phyloP scores from a whole-genome alignment of 1,284 basidiomycete species.

The Fomitopsis betulina region DNA sequence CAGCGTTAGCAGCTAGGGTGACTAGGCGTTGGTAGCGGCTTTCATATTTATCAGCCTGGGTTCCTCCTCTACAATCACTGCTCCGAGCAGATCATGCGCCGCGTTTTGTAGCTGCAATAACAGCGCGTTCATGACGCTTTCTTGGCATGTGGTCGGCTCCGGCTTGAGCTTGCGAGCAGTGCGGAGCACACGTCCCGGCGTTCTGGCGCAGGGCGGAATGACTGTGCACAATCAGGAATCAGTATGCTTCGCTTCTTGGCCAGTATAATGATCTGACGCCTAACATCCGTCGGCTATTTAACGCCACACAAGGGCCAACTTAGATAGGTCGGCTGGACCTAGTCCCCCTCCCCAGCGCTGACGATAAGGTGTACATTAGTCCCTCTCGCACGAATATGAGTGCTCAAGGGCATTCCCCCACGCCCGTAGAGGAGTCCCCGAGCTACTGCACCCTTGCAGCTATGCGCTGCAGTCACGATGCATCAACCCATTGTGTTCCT shows the following conservation, averaged over 20 bases:
- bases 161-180: background rate
- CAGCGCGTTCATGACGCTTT: background rate
- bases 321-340: background rate
- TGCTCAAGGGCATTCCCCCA: too few species aligned
- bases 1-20: conserved; percentile 24
- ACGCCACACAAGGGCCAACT: background rate
- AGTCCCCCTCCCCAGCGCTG: background rate
- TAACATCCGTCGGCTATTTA: background rate
- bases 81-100: background rate
- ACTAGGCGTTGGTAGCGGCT: conserved; percentile 17
- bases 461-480: conserved; percentile 2
- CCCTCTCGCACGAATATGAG: background rate
- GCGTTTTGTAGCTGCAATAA: background rate
- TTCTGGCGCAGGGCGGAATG: background rate
- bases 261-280: background rate
- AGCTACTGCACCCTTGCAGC: too few species aligned
- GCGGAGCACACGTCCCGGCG: background rate
- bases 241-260: background rate
- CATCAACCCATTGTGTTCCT: background rate
- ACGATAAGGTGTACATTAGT: background rate
- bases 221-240: background rate
- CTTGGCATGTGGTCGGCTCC: background rate
- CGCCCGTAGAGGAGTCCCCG: too few species aligned
- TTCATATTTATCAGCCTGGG: too few species aligned
- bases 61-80: background rate